Evolutionary conservation across 805 yeast species (phyloP).

Genomic region (Aciculoconidium aculeatum): DNA sequence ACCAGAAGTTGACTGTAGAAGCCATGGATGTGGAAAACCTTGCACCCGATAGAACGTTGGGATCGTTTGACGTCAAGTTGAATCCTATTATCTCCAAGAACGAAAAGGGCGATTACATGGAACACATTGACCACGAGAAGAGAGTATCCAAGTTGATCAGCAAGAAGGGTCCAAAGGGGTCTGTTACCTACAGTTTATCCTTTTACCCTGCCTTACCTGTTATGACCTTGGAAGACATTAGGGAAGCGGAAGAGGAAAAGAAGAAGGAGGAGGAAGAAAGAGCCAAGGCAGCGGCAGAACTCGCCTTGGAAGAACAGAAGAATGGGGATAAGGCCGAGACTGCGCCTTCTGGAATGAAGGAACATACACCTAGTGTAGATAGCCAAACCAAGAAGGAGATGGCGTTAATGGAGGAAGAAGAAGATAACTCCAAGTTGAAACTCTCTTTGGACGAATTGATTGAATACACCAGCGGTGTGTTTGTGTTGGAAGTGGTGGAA

Average conservation of each 20-base stretch:
- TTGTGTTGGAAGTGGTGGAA: slow-evolving; percentile 59
- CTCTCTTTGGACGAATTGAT: slow-evolving; percentile 55
- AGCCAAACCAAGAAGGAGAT: slow-evolving; percentile 25
- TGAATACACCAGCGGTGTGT: slow-evolving; percentile 65
- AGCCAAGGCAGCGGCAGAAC: slow-evolving; percentile 30
- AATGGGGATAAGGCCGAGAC: slow-evolving; percentile 19
- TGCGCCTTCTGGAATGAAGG: slow-evolving; percentile 21
- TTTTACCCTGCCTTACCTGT: slow-evolving; percentile 83
- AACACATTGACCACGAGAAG: slow-evolving; percentile 48
- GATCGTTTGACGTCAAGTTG: slow-evolving; percentile 68
- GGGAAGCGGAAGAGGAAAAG: slow-evolving; percentile 40
- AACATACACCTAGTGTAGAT: slow-evolving; percentile 15
- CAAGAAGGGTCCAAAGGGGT: slow-evolving; percentile 82
- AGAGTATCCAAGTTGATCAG: slow-evolving; percentile 60
- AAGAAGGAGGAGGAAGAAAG: slow-evolving; percentile 15
- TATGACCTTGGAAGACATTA: slow-evolving; percentile 67
- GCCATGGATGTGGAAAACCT: slow-evolving; percentile 85
- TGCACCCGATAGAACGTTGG: slow-evolving; percentile 82
- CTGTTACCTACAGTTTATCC: slow-evolving; percentile 62
- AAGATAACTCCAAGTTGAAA: slow-evolving; percentile 29
- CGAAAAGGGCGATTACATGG: slow-evolving; percentile 58
- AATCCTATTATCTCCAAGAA: slow-evolving; percentile 62
- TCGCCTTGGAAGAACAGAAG: slow-evolving; percentile 24
- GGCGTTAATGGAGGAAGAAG: slow-evolving; percentile 26
- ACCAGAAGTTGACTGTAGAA: slow-evolving; percentile 78